Evolutionary conservation across 495 filamentous ascomycete species (phyloP).

Genomic region (Chaetomium fimeti): DNA sequence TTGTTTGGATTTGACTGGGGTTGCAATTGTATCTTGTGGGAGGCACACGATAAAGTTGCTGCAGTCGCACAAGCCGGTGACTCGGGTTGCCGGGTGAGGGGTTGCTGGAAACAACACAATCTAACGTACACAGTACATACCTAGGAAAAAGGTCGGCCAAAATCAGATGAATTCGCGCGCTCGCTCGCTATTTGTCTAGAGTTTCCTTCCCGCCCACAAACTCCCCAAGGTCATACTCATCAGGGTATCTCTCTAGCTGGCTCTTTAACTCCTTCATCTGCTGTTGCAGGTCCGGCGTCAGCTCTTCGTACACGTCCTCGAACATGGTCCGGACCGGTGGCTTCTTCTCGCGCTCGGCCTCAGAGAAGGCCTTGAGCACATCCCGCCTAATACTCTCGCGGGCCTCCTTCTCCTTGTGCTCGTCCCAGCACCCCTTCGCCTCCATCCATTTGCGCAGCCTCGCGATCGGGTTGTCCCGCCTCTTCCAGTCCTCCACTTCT

Average conservation of each 20-base stretch:
- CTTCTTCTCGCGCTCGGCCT: conserved; percentile 88
- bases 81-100: background rate
- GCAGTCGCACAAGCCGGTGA: background rate
- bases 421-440: conserved; percentile 74
- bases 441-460: conserved; percentile 91
- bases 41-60: background rate
- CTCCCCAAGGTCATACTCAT: conserved; percentile 82
- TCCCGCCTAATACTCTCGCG: conserved; percentile 65
- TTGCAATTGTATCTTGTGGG: background rate
- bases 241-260: conserved; percentile 80
- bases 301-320: conserved; percentile 79
- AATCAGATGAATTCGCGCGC: conserved; percentile 15
- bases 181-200: conserved; percentile 37
- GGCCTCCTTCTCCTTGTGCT: conserved; percentile 73
- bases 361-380: conserved; percentile 77
- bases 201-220: conserved; percentile 76
- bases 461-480: conserved; percentile 91
- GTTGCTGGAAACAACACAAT: background rate
- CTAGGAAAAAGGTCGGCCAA: background rate
- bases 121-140: background rate
- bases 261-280: conserved; percentile 78
- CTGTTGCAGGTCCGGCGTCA: conserved; percentile 74
- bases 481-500: conserved; percentile 98
- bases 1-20: background rate
- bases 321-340: conserved; percentile 76